Evolutionary conservation across 768 basidiomycete genomes (phyloP).

Genomic region (button mushroom (Agaricus bisporus)): DNA sequence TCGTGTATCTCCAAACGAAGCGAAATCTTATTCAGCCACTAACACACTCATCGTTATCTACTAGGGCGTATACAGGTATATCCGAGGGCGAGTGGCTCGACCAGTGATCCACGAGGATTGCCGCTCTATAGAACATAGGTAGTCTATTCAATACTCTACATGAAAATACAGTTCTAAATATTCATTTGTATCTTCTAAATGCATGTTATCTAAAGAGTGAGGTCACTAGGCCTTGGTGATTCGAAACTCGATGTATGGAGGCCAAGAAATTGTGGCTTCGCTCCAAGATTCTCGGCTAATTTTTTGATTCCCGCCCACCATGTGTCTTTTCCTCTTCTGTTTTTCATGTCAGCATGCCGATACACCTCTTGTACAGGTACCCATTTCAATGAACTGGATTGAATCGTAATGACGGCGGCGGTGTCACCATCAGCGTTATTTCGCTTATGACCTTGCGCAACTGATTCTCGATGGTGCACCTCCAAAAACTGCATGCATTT

Average conservation of each 20-base stretch:
- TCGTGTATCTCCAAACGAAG: too few relatives aligned
- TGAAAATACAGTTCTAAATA: constrained; percentile 1
- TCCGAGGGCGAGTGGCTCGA: background rate
- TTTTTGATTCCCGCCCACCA: constrained; percentile 77
- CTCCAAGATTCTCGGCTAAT: constrained; percentile 70
- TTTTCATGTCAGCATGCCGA: constrained; percentile 84
- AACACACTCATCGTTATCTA: too few relatives aligned
- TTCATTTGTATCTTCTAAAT: constrained; percentile 9
- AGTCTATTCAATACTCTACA: background rate
- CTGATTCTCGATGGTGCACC: constrained; percentile 58
- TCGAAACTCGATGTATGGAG: constrained; percentile 7
- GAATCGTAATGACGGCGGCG: constrained; percentile 89
- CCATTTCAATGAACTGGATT: constrained; percentile 75
- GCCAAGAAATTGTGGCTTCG: constrained; percentile 50
- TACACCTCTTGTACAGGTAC: constrained; percentile 83
- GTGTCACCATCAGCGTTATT: constrained; percentile 49
- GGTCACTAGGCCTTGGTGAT: too few relatives aligned
- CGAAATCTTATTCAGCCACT: too few relatives aligned
- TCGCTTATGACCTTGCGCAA: constrained; percentile 41
- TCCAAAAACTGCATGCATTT: constrained; percentile 96
- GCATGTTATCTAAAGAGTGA: constrained; percentile 14
- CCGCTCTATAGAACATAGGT: background rate
- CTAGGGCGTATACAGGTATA: too few relatives aligned
- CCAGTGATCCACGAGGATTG: background rate
- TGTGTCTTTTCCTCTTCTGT: constrained; percentile 67